Base-by-base conservation (phyloP, 225 moss, liverwort and hornwort species). In the Polytrichum commune region DNA sequence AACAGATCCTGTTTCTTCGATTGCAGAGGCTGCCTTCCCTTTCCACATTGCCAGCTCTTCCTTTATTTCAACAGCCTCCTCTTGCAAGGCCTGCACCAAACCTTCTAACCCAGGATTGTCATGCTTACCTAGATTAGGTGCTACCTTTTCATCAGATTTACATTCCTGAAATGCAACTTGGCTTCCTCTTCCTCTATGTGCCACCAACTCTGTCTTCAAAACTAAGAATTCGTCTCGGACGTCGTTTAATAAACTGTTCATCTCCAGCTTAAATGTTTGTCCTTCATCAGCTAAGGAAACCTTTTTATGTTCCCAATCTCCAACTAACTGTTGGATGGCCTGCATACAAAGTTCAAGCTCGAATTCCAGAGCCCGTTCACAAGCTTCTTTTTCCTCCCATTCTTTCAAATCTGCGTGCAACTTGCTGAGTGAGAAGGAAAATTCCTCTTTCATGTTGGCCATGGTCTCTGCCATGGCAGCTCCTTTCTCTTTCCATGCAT, bases 1-100 rank as follows among this genome's bases (percentile, higher is more conserved):
- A 0, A 68, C 6, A 33, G 25, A 24, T 26, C 22, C 76, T 68
- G 71, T 82, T 75, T 84, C 84, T 22, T 60, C 54, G 26, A 80
- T 80, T 56, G 80, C 77, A 65, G 71, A 67, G 5, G 72, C 68
- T 72, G 84, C 82, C 60, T 82, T 87, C 1, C 18, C 64, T 64
- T 85, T 87, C 90, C 89, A 86, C 0, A 73, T 72, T 18, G 63
- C 74, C 61, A 85, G 69, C 63, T 79, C 82, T 16, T 69, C 54
- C 69, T 72, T 85, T 2, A 77, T 53, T 58, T 68, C 74, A 29
- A 80, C 83, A 32, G 83, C 80, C 76, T 86, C 85, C 29, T 78
- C 81, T 73, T 87, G 88, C 71, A 93, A 72, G 18, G 82, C 85
- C 71, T 75, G 69, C 74, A 87, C 80, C 20, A 88, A 74, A 64